Percentiles rank a stretch among this genome's conserved stretches.
Evolutionary conservation across 1,284 basidiomycete genomes (phyloP).

Genomic region (Moniliophthora roreri): DNA sequence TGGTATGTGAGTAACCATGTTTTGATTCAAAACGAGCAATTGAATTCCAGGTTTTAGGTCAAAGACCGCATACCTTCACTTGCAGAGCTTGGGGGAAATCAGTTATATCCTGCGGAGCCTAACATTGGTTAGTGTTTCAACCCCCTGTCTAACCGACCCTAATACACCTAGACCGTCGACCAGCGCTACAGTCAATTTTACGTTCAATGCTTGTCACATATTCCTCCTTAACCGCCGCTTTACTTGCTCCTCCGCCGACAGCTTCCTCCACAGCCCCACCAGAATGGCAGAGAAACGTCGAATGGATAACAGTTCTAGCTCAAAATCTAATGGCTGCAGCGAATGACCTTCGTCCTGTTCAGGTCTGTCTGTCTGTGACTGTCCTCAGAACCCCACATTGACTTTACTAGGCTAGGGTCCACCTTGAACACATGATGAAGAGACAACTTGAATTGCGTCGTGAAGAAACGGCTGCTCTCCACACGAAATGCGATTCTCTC

Average conservation of each 20-base stretch:
- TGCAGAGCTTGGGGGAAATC: constrained; percentile 67
- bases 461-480: constrained; percentile 64
- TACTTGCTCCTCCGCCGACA: constrained; percentile 62
- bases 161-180: constrained; percentile 58
- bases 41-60: constrained; percentile 42
- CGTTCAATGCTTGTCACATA: constrained; percentile 72
- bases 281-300: constrained; percentile 69
- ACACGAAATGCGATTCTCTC: constrained; percentile 67
- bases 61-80: constrained; percentile 76
- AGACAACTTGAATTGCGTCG: constrained; percentile 67
- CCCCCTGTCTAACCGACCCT: constrained; percentile 7
- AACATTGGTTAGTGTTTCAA: constrained; percentile 47
- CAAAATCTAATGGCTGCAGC: constrained; percentile 82
- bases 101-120: constrained; percentile 71
- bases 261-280: constrained; percentile 46
- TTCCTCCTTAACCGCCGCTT: constrained; percentile 59
- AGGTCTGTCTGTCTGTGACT: constrained; percentile 39
- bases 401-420: constrained; percentile 57
- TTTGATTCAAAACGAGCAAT: not conserved
- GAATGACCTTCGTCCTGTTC: constrained; percentile 78
- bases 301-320: constrained; percentile 74
- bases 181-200: constrained; percentile 63
- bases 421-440: constrained; percentile 75
- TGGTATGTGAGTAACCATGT: constrained; percentile 64
- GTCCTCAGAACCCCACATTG: constrained; percentile 5